Evolutionary conservation across 2,329 filamentous ascomycete genomes (phyloP).

Genomic region (Colletotrichum simmondsii): DNA sequence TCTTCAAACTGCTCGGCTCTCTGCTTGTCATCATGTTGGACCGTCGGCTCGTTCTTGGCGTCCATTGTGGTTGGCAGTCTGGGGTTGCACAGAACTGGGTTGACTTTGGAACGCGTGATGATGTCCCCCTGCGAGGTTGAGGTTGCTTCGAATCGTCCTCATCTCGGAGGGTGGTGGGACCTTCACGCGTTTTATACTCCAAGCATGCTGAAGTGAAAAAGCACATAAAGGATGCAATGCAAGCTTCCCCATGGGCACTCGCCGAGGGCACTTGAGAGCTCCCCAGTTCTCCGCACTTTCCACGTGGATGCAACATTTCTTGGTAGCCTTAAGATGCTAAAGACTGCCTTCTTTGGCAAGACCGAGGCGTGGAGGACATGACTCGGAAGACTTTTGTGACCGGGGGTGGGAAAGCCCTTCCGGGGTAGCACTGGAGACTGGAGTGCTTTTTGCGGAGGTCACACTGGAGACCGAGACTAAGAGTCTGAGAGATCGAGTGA

Average conservation of each 20-base stretch:
- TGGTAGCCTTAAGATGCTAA: not conserved
- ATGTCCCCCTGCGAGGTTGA: not conserved
- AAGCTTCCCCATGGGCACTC: slow-evolving; percentile 10
- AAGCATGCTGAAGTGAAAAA: not conserved
- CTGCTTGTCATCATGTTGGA: slow-evolving; percentile 3
- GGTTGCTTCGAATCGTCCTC: no score
- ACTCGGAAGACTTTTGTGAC: slow-evolving; percentile 2
- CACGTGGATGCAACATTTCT: slow-evolving; percentile 8
- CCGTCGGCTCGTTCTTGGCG: slow-evolving; percentile 6
- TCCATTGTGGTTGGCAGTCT: slow-evolving; percentile 5
- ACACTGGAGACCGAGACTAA: not conserved
- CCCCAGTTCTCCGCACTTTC: slow-evolving; percentile 27
- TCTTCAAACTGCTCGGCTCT: slow-evolving; percentile 12
- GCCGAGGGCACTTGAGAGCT: not conserved
- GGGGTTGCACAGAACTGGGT: not conserved
- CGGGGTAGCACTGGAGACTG: not conserved
- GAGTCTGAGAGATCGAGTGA: not conserved
- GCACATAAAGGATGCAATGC: not conserved
- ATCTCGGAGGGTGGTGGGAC: slow-evolving; percentile 2
- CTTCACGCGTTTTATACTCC: slow-evolving; percentile 10
- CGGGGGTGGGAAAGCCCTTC: slow-evolving; percentile 1
- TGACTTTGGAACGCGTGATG: not conserved
- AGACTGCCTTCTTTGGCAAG: slow-evolving; percentile 17
- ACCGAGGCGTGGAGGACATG: not conserved
- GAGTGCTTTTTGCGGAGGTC: slow-evolving; percentile 12